Conservation (phyloP, 2,329 filamentous ascomycete genomes). For the Epicoccum nigrum region DNA sequence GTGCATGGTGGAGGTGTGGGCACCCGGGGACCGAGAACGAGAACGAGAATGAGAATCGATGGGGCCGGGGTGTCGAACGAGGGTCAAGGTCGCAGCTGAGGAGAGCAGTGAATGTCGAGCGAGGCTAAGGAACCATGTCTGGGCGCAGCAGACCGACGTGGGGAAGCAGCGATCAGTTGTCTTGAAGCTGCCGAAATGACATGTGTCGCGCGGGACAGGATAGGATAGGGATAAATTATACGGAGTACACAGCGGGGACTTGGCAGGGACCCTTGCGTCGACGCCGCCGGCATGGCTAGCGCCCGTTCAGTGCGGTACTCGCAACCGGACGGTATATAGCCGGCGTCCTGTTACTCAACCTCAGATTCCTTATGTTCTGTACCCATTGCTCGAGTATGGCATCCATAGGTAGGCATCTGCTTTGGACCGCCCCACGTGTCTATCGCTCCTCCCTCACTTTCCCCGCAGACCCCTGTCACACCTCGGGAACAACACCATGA, state of each 20-base stretch:
- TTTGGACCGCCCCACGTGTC: not conserved
- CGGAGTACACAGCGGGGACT: slow-evolving; percentile 2
- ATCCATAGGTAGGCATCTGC: not conserved
- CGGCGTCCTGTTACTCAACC: too few relatives aligned
- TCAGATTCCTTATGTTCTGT: too few relatives aligned
- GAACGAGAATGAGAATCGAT: too few relatives aligned
- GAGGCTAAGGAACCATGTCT: slow-evolving; percentile 28
- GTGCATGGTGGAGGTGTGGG: slow-evolving; percentile 64
- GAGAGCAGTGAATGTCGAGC: not conserved
- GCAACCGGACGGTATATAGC: slow-evolving; percentile 7
- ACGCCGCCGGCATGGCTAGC: slow-evolving; percentile 3
- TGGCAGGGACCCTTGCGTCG: slow-evolving; percentile 16
- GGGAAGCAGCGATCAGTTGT: slow-evolving; percentile 8
- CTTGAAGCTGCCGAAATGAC: slow-evolving; percentile 6
- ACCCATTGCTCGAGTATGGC: not conserved
- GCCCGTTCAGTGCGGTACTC: slow-evolving; percentile 6
- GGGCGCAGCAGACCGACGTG: slow-evolving; percentile 1
- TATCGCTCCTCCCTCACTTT: not conserved
- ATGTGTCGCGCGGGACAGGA: slow-evolving; percentile 17
- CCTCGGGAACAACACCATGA: not conserved
- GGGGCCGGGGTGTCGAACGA: not conserved
- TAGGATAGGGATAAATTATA: slow-evolving; percentile 15
- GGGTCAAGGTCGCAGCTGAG: slow-evolving; percentile 4
- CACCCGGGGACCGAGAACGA: slow-evolving; percentile 16
- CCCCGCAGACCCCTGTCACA: not conserved